phyloP scores from a whole-genome alignment of 139 green algal genomes.

The Chlorella sp. region DNA sequence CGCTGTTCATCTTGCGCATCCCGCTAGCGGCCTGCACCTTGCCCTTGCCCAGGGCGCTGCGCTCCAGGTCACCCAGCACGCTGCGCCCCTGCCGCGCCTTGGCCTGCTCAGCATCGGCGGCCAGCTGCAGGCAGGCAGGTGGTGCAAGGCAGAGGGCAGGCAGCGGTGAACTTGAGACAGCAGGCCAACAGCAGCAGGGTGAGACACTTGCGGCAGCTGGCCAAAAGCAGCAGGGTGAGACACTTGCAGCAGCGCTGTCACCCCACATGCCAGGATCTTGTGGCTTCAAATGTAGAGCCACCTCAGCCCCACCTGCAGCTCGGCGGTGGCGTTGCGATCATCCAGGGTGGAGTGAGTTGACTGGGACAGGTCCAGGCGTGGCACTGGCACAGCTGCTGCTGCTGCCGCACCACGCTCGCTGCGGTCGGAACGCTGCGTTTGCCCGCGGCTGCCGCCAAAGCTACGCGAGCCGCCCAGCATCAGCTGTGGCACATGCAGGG shows the following conservation, averaged over 20 bases:
- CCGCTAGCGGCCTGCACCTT: constrained; percentile 50
- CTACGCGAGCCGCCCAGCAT: background rate
- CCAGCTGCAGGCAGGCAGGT: constrained; percentile 14
- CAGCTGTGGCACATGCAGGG: background rate
- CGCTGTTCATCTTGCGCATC: background rate
- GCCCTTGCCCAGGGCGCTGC: constrained; percentile 42
- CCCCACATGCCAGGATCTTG: background rate
- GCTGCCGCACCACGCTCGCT: background rate
- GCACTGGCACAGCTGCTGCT: background rate
- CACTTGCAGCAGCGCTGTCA: background rate
- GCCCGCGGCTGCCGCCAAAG: background rate
- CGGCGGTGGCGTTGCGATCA: constrained; percentile 28
- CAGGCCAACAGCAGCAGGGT: too few species aligned
- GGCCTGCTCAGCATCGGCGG: constrained; percentile 29
- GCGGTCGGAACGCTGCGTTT: background rate
- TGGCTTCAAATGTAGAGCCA: background rate
- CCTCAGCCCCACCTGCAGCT: constrained; percentile 28
- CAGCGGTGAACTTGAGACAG: background rate
- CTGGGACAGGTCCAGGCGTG: constrained; percentile 15
- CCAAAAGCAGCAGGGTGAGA: too few species aligned
- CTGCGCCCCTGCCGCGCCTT: constrained; percentile 8
- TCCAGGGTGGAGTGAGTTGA: constrained; percentile 43
- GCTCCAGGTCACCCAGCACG: constrained; percentile 46
- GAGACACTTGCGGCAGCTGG: too few species aligned
- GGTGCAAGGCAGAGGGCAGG: background rate